Evolutionary conservation across 2,329 filamentous ascomycete species (phyloP).

Genomic region (Chaetoscypha palmicola): DNA sequence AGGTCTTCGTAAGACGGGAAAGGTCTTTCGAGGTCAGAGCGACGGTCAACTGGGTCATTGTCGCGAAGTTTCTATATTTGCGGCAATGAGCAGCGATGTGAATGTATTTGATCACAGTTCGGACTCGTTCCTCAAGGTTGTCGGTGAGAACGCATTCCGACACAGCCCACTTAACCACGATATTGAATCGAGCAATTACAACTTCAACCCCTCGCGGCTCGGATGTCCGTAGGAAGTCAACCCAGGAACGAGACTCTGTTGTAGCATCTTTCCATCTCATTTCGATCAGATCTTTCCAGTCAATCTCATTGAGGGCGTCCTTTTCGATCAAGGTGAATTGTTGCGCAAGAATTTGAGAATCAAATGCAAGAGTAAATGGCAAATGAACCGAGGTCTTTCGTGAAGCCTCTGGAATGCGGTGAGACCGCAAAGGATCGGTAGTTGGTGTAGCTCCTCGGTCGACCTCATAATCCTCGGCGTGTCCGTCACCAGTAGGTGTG

Average conservation of each 20-base stretch:
- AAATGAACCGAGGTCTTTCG: constrained; percentile 45
- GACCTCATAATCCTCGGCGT: constrained; percentile 10
- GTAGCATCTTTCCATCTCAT: constrained; percentile 72
- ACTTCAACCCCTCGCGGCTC: constrained; percentile 73
- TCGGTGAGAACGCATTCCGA: constrained; percentile 73
- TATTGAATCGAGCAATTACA: constrained; percentile 78
- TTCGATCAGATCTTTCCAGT: constrained; percentile 81
- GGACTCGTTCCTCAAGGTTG: constrained; percentile 62
- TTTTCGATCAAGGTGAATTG: constrained; percentile 84
- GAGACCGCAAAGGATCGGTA: constrained; percentile 21
- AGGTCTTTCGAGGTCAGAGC: constrained; percentile 70
- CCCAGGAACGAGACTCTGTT: constrained; percentile 67
- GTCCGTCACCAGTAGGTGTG: constrained; percentile 22
- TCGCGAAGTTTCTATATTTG: constrained; percentile 73
- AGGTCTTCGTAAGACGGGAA: constrained; percentile 60
- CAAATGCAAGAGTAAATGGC: constrained; percentile 75
- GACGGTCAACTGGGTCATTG: constrained; percentile 73
- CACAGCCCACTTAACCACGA: constrained; percentile 81
- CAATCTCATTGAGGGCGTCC: constrained; percentile 76
- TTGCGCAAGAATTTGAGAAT: constrained; percentile 70
- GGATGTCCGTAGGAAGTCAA: constrained; percentile 67
- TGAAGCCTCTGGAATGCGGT: constrained; percentile 25
- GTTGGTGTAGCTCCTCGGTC: constrained; percentile 18
- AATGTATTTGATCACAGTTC: constrained; percentile 73
- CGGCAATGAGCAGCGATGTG: constrained; percentile 74